Evolutionary conservation across 139 green algal genomes (phyloP).

Genomic region (Trebouxia sp.): DNA sequence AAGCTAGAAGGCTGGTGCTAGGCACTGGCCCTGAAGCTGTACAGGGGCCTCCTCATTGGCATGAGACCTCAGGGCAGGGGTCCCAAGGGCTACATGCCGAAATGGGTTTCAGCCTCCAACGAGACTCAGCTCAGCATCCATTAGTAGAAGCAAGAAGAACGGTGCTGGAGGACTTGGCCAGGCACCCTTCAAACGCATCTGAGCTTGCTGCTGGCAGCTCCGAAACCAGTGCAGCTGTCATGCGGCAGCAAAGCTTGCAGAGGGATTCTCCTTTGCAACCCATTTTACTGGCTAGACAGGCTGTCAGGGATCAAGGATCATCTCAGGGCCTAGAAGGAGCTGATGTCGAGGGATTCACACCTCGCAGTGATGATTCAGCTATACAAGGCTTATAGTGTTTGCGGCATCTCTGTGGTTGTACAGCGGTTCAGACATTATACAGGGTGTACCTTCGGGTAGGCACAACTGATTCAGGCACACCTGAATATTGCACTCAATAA

Average conservation of each 20-base stretch:
- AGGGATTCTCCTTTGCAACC: slow-evolving; percentile 21
- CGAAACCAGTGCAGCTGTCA: background rate
- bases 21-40: background rate
- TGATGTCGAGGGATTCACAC: background rate
- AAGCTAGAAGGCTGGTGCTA: background rate
- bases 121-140: slow-evolving; percentile 30
- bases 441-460: too few relatives aligned
- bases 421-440: too few relatives aligned
- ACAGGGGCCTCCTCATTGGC: background rate
- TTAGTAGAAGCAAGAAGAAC: slow-evolving; percentile 20
- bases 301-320: background rate
- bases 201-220: background rate
- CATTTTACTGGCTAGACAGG: slow-evolving; percentile 20
- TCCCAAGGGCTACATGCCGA: background rate
- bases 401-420: too few relatives aligned
- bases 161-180: slow-evolving; percentile 4
- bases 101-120: background rate
- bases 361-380: slow-evolving; percentile 3
- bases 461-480: too few relatives aligned
- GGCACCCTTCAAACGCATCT: background rate
- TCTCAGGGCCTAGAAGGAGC: too few relatives aligned
- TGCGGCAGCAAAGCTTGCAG: background rate
- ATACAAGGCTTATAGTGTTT: background rate
- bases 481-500: too few relatives aligned
- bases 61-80: background rate